phyloP scores from a whole-genome alignment of 2,329 filamentous ascomycete genomes.

The Fusarium napiforme region DNA sequence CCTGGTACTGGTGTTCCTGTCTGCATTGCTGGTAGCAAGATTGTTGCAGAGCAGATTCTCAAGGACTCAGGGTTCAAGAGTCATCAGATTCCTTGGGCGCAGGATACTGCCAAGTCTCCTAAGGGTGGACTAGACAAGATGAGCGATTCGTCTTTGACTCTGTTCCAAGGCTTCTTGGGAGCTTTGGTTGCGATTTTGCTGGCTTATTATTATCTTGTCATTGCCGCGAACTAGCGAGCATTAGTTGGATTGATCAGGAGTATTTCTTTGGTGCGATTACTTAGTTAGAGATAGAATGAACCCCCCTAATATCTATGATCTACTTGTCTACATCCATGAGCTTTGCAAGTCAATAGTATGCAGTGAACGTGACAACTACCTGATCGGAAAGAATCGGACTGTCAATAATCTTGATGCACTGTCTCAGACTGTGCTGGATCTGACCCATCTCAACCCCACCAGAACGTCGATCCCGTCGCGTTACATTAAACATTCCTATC shows the following conservation, averaged over 20 bases:
- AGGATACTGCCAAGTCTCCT: neutral
- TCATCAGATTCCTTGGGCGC: conserved; percentile 21
- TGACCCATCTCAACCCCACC: neutral
- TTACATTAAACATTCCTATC: neutral
- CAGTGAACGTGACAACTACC: neutral
- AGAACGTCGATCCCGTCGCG: neutral
- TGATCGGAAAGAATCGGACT: neutral
- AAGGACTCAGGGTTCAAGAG: neutral
- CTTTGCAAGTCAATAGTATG: too few species aligned
- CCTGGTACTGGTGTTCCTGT: conserved; percentile 82
- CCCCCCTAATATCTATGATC: neutral
- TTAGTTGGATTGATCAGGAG: neutral
- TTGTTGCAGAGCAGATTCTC: conserved; percentile 61
- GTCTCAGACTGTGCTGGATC: neutral
- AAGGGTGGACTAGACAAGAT: conserved; percentile 25
- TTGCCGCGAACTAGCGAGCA: conserved; percentile 14
- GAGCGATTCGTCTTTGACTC: conserved; percentile 12
- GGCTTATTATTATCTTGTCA: conserved; percentile 19
- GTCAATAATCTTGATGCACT: neutral
- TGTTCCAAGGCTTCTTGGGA: conserved; percentile 23
- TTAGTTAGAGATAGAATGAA: neutral
- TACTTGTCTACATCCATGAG: too few species aligned
- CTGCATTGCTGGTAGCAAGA: conserved; percentile 74
- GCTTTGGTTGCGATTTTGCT: conserved; percentile 15
- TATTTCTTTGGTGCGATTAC: neutral